These are phyloP conservation scores for Phytophthora crassamura DNA, from an alignment of 352 stramenopile species.

Conservation along the genomic window DNA sequence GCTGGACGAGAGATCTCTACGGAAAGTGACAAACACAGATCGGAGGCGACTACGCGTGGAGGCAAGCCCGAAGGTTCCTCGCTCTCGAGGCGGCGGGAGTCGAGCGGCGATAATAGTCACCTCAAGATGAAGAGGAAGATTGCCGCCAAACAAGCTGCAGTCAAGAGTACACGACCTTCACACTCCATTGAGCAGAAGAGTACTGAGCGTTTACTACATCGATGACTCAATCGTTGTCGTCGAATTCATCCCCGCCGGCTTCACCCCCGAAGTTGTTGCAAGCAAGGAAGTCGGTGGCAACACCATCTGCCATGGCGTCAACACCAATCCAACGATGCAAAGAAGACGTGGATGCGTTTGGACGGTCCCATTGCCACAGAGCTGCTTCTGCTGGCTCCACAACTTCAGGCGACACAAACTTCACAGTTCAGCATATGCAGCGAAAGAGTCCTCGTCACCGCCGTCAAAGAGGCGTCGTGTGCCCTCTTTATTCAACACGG, in stretches of 20 bases:
- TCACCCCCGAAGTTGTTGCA: slow-evolving; percentile 12
- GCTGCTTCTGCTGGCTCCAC: slow-evolving; percentile 7
- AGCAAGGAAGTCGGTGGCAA: slow-evolving; percentile 11
- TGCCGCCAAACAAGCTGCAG: slow-evolving; percentile 1
- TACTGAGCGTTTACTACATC: not conserved
- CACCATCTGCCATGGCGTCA: not conserved
- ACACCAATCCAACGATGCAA: not conserved
- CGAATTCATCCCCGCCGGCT: slow-evolving; percentile 12
- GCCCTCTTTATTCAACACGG: slow-evolving; percentile 19
- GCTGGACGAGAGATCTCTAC: not conserved
- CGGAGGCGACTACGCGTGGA: not conserved
- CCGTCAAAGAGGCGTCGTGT: slow-evolving; percentile 33
- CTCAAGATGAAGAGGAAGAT: slow-evolving; percentile 6
- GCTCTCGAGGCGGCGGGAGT: slow-evolving; percentile 12
- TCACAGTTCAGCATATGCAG: not conserved
- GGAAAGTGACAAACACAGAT: not conserved
- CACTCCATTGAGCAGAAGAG: not conserved
- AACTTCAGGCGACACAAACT: not conserved
- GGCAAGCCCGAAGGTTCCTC: slow-evolving; percentile 22
- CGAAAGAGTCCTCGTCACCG: not conserved
- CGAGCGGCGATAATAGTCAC: not conserved
- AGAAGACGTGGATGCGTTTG: slow-evolving; percentile 15
- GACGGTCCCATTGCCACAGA: slow-evolving; percentile 23
- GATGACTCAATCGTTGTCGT: slow-evolving; percentile 6
- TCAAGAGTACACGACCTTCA: slow-evolving; percentile 4